Conservation (phyloP, 306 rosid species). For the Vigna mungo region DNA sequence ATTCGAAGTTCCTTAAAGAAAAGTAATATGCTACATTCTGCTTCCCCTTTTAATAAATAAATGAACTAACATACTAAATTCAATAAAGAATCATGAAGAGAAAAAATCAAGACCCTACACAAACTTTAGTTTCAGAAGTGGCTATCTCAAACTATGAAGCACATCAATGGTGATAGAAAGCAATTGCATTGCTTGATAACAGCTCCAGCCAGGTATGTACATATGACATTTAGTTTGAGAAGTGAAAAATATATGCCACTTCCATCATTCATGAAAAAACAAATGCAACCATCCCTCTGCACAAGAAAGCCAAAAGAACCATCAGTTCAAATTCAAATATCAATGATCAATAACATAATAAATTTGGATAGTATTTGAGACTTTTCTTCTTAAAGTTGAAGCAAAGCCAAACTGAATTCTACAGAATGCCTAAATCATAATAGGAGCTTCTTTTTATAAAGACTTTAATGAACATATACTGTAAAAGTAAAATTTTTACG, state of each 20-base stretch:
- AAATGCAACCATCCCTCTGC: slow-evolving; percentile 39
- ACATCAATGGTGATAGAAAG: slow-evolving; percentile 31
- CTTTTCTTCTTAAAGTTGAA: too few relatives aligned
- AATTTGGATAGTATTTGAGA: too few relatives aligned
- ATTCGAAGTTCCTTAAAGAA: background rate
- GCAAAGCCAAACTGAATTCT: background rate
- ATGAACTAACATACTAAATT: slow-evolving; percentile 31
- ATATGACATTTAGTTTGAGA: slow-evolving; percentile 23
- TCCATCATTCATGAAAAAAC: slow-evolving; percentile 34
- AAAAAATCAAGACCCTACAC: slow-evolving; percentile 34
- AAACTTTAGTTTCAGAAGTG: slow-evolving; percentile 34
- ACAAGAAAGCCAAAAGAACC: slow-evolving; percentile 12
- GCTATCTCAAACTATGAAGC: slow-evolving; percentile 37
- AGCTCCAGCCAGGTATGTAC: slow-evolving; percentile 37
- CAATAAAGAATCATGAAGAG: slow-evolving; percentile 48
- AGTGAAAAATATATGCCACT: slow-evolving; percentile 35
- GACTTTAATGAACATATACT: background rate
- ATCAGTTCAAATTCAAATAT: slow-evolving; percentile 30
- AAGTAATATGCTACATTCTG: slow-evolving; percentile 12
- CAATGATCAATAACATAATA: slow-evolving; percentile 25
- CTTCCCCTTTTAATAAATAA: slow-evolving; percentile 32
- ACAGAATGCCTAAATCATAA: background rate
- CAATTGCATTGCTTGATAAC: slow-evolving; percentile 30
- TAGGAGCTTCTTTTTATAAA: background rate
- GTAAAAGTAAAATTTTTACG: too few relatives aligned